Conservation (phyloP, 257 asterid species). For the Henckelia pumila region DNA sequence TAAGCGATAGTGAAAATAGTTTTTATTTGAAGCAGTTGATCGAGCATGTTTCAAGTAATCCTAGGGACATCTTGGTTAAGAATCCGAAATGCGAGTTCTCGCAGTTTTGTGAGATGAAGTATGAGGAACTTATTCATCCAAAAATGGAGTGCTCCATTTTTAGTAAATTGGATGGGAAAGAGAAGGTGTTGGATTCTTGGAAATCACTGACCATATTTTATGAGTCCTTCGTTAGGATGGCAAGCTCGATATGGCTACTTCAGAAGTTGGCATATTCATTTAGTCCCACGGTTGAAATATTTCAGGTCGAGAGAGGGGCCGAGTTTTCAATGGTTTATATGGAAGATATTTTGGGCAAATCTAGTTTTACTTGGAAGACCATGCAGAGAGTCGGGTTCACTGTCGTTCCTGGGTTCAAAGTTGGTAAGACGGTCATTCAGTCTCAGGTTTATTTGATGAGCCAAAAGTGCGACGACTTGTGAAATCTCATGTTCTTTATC, state of each 20-base stretch:
- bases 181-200: conserved; percentile 83
- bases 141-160: conserved; percentile 88
- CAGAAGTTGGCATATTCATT: conserved; percentile 81
- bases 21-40: conserved; percentile 53
- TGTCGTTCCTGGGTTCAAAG: conserved; percentile 84
- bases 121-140: conserved; percentile 81
- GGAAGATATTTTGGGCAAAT: conserved; percentile 77
- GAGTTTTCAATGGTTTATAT: conserved; percentile 77
- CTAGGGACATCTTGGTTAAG: conserved; percentile 71
- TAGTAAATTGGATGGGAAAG: conserved; percentile 68
- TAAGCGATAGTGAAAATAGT: conserved; percentile 24
- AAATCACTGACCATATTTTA: conserved; percentile 70
- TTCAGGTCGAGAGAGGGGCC: conserved; percentile 77
- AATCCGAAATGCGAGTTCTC: conserved; percentile 71
- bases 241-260: conserved; percentile 89
- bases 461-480: conserved; percentile 71
- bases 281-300: conserved; percentile 71
- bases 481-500: conserved; percentile 37
- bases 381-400: conserved; percentile 83
- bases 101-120: conserved; percentile 73
- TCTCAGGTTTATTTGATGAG: conserved; percentile 83
- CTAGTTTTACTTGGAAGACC: conserved; percentile 25
- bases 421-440: conserved; percentile 70
- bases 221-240: conserved; percentile 83
- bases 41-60: conserved; percentile 69